Evolutionary conservation across 306 rosid genomes (phyloP), one percentile per base, ranked within the genome.

Genomic region (Prunus mume): DNA sequence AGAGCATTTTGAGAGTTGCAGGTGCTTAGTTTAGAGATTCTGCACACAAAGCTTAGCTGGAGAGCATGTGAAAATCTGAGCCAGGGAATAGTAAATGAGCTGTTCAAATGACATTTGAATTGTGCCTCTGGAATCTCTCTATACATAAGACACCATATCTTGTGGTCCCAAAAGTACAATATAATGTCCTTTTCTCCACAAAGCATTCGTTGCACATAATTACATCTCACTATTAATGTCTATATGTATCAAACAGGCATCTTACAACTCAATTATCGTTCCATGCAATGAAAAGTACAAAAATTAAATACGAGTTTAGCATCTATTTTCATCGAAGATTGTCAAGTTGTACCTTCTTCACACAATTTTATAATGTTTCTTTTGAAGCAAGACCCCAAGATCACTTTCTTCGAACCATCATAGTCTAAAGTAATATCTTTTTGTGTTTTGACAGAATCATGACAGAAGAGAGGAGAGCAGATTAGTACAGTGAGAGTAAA

Each of bases 111-210:
- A 41, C 67, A 28, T 34, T 9, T 19, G 49, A 65, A 34, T 34
- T 65, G 47, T 64, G 47, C 14, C 19, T 32, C 68, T 32, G 20
- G 13, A 62, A 27, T 62, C 68, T 30, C 68, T 30, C 6, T 28
- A 1, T 3, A 62, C 28, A 62, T 14, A 2, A 62, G 12, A 62
- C 43, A 32, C 68, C 47, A 64, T 32, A 2, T 7, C 32, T 15
- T 14, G 22, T 62, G 68, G 68, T 64, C 68, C 47, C 49, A 64
- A 64, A 64, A 64, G 68, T 30, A 47, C 22, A 64, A 32, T 17
- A 25, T 13, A 25, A 12, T 61, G 65, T 61, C 65, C 9, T 13
- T 61, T 25, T 27, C 10, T 25, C 41, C 65, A 61, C 20, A 1
- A 27, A 62, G n/a, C 41, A 28, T 6, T 62, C 18, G 12, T 6